Evolutionary conservation across 768 basidiomycete species (phyloP), one percentile per base, ranked within the genome.

Genomic region (Serendipita sp.): DNA sequence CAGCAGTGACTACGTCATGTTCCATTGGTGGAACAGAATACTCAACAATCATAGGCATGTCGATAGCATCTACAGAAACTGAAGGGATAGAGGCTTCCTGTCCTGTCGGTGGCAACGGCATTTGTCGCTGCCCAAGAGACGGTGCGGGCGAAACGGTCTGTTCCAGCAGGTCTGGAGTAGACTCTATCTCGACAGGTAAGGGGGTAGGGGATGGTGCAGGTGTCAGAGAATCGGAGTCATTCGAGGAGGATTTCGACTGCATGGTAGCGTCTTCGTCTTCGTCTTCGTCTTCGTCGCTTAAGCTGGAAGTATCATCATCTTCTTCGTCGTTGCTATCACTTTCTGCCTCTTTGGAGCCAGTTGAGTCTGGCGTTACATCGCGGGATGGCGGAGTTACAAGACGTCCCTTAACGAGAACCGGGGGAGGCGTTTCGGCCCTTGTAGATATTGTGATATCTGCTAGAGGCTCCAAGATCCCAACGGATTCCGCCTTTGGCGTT

Each of bases 131-230:
- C n/a, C 5, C 29, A n/a, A 8, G 29, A n/a, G 48, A 31, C n/a
- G 2, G 40, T 13, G 40, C 13, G 6, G 48, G 48, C n/a, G 48
- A 31, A 8, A n/a, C 29, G n/a, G 48, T 18, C 8, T 1, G 48
- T 31, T 50, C 18, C 48, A n/a, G 18, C n/a, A 50, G 18, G n/a
- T 50, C 48, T 8, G 48, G 48, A 5, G 29, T 18, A 8, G 48
- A 18, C 8, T 50, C 18, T 8, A 50, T 31, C n/a, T 18, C n/a
- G 5, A 31, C 29, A 31, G 55, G 29, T n/a, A 60, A 10, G 8
- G 55, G 55, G 34, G 55, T 31, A 4, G 55, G 55, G 13, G 55
- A 60, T n/a, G 55, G 55, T 33, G 55, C 55, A 29, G 55, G 55
- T 37, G 55, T 60, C 18, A 60, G 29, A 4, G 55, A 60, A 36